phyloP scores from a whole-genome alignment of 371 early-diverging fungal genomes.

The Mycotypha africana region DNA sequence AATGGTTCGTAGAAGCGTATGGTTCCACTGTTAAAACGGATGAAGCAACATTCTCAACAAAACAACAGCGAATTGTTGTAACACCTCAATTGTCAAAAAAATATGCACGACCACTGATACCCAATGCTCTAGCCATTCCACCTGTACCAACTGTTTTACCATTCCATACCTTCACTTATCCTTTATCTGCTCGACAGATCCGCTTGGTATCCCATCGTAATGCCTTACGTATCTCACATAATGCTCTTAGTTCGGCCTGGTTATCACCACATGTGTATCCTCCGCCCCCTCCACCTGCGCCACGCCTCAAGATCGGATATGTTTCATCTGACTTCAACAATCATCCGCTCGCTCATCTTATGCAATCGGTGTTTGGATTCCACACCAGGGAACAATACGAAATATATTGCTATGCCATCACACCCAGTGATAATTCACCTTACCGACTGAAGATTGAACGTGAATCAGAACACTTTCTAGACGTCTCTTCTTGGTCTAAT shows the following conservation, averaged over 20 bases:
- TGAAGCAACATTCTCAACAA: not conserved
- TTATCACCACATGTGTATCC: slow-evolving; percentile 67
- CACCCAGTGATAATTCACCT: slow-evolving; percentile 70
- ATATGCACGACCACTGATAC: slow-evolving; percentile 61
- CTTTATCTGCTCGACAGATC: slow-evolving; percentile 74
- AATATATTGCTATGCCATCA: slow-evolving; percentile 81
- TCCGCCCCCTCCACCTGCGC: slow-evolving; percentile 68
- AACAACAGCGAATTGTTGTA: slow-evolving; percentile 11
- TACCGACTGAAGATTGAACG: slow-evolving; percentile 81
- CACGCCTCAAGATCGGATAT: slow-evolving; percentile 75
- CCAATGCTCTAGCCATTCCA: slow-evolving; percentile 51
- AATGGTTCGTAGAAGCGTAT: slow-evolving; percentile 58
- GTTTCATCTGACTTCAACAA: slow-evolving; percentile 91
- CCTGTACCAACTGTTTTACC: slow-evolving; percentile 86
- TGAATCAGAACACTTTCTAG: slow-evolving; percentile 73
- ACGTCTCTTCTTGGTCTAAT: slow-evolving; percentile 71
- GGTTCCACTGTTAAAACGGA: too few relatives aligned
- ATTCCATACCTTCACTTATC: slow-evolving; percentile 93
- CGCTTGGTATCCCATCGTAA: slow-evolving; percentile 86
- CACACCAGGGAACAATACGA: slow-evolving; percentile 69
- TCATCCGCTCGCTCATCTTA: slow-evolving; percentile 88
- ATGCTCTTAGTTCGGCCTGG: slow-evolving; percentile 63
- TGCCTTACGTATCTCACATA: slow-evolving; percentile 73
- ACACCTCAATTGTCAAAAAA: slow-evolving; percentile 28
- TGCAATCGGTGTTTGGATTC: slow-evolving; percentile 92